Base-by-base conservation (phyloP, 305 asterid species). In the Andrographis paniculata region DNA sequence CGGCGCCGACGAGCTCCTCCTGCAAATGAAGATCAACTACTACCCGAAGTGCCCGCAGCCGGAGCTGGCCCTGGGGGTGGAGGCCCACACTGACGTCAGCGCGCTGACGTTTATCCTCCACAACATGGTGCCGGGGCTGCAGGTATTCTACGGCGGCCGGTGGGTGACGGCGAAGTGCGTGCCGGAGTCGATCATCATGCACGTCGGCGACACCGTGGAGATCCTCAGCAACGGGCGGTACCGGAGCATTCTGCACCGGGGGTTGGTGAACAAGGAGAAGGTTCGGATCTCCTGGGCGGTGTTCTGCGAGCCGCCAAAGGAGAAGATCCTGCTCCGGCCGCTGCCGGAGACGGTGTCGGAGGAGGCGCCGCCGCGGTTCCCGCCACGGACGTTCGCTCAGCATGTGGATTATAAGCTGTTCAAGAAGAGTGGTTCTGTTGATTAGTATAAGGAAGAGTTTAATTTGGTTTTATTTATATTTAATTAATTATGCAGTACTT, bases 11-110 rank as follows among this genome's bases (percentile, higher is more conserved):
- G 95, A 84, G 15, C 57, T 81, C 14, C 59, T 72, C 62, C 79
- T 84, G 22, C 97, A 88, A 59, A 64, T 65, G 78, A 88, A 88
- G 60, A 82, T 88, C 50, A 88, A 88, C 52, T 88, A 84, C 59
- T 88, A 88, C 68, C 94, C 95, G 5, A 84, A 72, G 56, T 88
- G 95, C 53, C 97, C 95, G 21, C 87, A 88, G 66, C 93, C 95
- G 22, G 94, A 88, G 65, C 87, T 88, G 23, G 93, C 95, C 55
- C 79, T 88, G 4, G 94, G 97, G 0, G 95, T 84, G 0, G 94
- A 79, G 51, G 94, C 95, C 6, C 95, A 84, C 80, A 88, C 95
- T 0, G 97, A 88, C 48, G 59, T 84, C 6, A 70, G 83, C 23
- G 93, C 95, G 53, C 94, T 84, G 50, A 82, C 97, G 16, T 88